These are phyloP conservation scores for Wickerhamomyces sp. DNA, from an alignment of 1,139 yeast genomes.

Conservation along the genomic window DNA sequence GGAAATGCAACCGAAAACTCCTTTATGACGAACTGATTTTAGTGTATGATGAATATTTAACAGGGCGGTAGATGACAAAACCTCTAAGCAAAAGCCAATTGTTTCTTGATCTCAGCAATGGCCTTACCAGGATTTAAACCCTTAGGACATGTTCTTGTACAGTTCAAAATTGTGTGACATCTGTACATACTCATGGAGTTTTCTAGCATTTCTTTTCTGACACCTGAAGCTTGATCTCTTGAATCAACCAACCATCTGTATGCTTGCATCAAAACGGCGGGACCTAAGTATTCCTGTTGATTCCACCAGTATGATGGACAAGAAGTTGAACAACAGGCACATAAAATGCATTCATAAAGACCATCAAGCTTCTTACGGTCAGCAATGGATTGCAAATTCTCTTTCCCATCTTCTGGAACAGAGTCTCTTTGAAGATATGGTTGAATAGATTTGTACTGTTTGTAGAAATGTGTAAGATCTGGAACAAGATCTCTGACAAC, in stretches of 20 bases:
- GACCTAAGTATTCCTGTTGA: slow-evolving; percentile 97
- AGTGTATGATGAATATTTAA: too few species aligned
- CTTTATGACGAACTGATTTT: too few species aligned
- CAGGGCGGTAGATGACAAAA: too few species aligned
- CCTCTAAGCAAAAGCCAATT: slow-evolving; percentile 71
- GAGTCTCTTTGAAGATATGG: slow-evolving; percentile 88
- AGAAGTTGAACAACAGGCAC: slow-evolving; percentile 98
- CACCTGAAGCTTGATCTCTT: slow-evolving; percentile 82
- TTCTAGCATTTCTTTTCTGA: slow-evolving; percentile 86
- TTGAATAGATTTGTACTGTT: slow-evolving; percentile 97
- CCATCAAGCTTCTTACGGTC: slow-evolving; percentile 98
- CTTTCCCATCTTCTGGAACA: slow-evolving; percentile 86
- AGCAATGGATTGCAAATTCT: slow-evolving; percentile 83
- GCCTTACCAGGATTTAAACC: slow-evolving; percentile 98
- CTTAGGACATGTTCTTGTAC: slow-evolving; percentile 97
- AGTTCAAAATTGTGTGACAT: slow-evolving; percentile 98
- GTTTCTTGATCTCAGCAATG: slow-evolving; percentile 94
- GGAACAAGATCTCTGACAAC: slow-evolving; percentile 97
- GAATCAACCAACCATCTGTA: slow-evolving; percentile 98
- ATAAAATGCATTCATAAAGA: slow-evolving; percentile 92
- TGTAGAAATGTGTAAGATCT: slow-evolving; percentile 94
- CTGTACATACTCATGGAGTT: slow-evolving; percentile 97
- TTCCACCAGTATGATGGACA: slow-evolving; percentile 99
- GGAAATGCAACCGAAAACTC: too few species aligned
- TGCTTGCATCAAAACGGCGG: slow-evolving; percentile 98